Base-by-base conservation (phyloP, 805 yeast genomes). In the Wilhelminamyces savonicus region DNA sequence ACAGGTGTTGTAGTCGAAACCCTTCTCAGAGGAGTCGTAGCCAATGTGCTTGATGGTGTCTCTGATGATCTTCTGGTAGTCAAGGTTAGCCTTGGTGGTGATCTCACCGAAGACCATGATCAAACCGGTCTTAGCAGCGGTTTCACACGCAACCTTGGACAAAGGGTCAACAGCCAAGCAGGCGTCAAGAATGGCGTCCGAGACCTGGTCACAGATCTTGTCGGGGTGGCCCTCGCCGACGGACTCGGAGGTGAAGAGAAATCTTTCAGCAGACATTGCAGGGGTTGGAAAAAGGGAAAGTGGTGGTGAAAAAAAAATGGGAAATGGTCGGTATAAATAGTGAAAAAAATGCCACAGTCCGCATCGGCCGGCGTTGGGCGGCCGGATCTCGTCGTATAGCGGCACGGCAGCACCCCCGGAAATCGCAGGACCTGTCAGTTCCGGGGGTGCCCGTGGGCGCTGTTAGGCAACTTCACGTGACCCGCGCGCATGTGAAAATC, bases 21-120 rank as follows among this genome's bases (percentile, higher is more conserved):
- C 98, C 74, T 92, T 92, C 31, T 75, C 94, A 41, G 94, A 82
- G 58, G 78, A 73, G 64, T 92, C 98, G 73, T 92, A 92, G 59
- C 98, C 98, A 66, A 92, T 92, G 68, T 87, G 86, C 74, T 90
- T 87, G 70, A 92, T 84, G 62, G 98, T 92, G 65, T 92, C 97
- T 74, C 98, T 87, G 63, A 92, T 78, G 54, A 92, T 80, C 70
- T 90, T 86, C 71, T 92, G 98, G 84, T 76, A 92, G 74, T 92
- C 98, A 57, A 92, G 72, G 42, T 69, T 67, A 47, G 98, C 98
- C 61, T 78, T 82, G 69, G 98, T 92, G 71, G 98, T 90, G 66
- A 92, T 92, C 70, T 92, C 98, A 71, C 98, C 98, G 58, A 92
- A 92, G 45, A 92, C 97, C 94, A 92, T 83, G 58, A 92, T 87